A percentile compares a stretch with the other conserved stretches of the same genome.
Evolutionary conservation across 768 basidiomycete species (phyloP).

Genomic region (Imleria badia): DNA sequence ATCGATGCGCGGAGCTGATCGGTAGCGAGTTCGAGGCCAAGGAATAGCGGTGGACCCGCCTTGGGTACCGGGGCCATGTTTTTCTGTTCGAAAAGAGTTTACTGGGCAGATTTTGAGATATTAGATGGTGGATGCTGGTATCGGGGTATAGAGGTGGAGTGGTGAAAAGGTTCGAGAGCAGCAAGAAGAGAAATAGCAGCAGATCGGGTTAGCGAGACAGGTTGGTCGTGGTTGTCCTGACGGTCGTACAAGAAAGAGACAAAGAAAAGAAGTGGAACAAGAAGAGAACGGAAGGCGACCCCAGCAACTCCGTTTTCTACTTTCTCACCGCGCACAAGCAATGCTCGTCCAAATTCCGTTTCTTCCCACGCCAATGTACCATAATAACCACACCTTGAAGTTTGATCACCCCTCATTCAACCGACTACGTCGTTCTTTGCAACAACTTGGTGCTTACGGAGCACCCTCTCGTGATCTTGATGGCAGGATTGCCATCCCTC

Average conservation of each 20-base stretch:
- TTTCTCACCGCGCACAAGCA: conserved; percentile 13
- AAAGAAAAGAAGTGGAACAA: conserved; percentile 9
- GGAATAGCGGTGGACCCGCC: conserved; percentile 58
- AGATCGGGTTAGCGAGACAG: conserved; percentile 1
- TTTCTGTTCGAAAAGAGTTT: conserved; percentile 5
- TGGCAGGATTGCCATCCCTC: conserved; percentile 46
- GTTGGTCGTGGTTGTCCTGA: conserved; percentile 20
- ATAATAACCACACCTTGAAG: conserved; percentile 1
- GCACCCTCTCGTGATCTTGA: conserved; percentile 46
- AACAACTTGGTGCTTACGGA: background rate
- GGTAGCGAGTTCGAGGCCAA: conserved; percentile 82
- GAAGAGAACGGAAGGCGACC: conserved; percentile 7
- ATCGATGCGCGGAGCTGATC: conserved; percentile 83
- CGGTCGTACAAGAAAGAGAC: conserved; percentile 27
- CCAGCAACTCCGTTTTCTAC: conserved; percentile 16
- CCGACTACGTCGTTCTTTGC: conserved; percentile 48
- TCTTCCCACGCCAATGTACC: conserved; percentile 31
- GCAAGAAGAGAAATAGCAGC: conserved; percentile 6
- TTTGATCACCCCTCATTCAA: conserved; percentile 28
- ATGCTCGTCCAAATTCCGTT: conserved; percentile 16
- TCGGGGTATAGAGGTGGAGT: conserved; percentile 29
- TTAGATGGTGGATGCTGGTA: conserved; percentile 25
- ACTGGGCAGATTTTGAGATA: conserved; percentile 11
- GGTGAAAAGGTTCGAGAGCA: conserved; percentile 13
- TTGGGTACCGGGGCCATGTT: conserved; percentile 39